phyloP scores from a whole-genome alignment of 2,329 filamentous ascomycete genomes.

The Claviceps fusiformis region DNA sequence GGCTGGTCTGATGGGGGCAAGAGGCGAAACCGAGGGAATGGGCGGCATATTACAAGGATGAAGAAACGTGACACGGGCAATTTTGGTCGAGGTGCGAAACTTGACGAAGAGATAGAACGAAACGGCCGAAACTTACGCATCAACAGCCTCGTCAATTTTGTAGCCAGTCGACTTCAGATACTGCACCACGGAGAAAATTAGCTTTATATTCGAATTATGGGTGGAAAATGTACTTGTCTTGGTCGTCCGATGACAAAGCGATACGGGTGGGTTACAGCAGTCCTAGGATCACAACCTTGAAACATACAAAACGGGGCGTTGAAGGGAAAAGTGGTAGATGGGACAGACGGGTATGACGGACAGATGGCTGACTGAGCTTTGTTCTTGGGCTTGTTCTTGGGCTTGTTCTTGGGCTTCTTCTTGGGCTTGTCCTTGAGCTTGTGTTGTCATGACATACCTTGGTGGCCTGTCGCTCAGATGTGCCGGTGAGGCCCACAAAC shows the following conservation, averaged over 20 bases:
- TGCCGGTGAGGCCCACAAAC: slow-evolving; percentile 30
- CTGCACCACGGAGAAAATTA: slow-evolving; percentile 19
- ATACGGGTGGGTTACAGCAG: background rate
- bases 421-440: background rate
- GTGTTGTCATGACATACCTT: slow-evolving; percentile 24
- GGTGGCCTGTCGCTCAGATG: slow-evolving; percentile 28
- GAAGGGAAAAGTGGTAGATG: background rate
- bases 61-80: background rate
- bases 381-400: background rate
- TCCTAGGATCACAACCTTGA: background rate
- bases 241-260: background rate
- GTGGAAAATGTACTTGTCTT: background rate
- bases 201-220: slow-evolving; percentile 5
- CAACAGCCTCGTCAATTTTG: slow-evolving; percentile 39
- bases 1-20: background rate
- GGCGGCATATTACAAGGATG: background rate
- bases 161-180: slow-evolving; percentile 35
- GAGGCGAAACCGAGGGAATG: background rate
- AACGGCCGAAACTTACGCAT: slow-evolving; percentile 36
- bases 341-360: background rate
- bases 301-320: background rate
- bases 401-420: background rate
- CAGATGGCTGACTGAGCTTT: background rate
- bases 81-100: background rate
- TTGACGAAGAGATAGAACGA: background rate